Conservation (phyloP, 2,329 filamentous ascomycete genomes). For the Calonectria naviculata region DNA sequence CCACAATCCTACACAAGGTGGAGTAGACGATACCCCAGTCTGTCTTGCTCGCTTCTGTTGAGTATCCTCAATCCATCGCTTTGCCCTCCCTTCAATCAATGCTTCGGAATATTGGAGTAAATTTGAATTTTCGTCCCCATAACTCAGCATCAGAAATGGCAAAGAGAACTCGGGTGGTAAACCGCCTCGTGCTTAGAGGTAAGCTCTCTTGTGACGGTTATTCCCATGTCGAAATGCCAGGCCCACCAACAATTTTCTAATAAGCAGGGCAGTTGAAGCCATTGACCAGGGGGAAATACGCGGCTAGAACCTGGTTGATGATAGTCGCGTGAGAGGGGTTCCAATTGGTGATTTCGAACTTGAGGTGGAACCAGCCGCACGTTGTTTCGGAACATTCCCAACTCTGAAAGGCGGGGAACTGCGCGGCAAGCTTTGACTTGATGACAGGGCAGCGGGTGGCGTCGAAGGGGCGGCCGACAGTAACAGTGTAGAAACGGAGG, state of each 20-base stretch:
- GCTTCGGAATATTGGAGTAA: too few relatives aligned
- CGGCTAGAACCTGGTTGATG: not conserved
- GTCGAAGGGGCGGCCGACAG: not conserved
- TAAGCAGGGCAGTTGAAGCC: not conserved
- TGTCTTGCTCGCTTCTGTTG: too few relatives aligned
- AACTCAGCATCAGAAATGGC: too few relatives aligned
- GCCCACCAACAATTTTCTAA: not conserved
- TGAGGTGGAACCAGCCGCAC: slow-evolving; percentile 1
- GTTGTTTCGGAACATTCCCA: not conserved
- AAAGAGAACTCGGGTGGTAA: too few relatives aligned
- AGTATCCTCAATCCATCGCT: too few relatives aligned
- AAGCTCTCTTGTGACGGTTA: too few relatives aligned
- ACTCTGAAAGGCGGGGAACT: not conserved
- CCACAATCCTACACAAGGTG: too few relatives aligned
- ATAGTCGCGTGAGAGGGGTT: slow-evolving; percentile 1
- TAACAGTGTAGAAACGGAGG: not conserved
- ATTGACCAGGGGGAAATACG: not conserved
- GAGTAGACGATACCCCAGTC: too few relatives aligned
- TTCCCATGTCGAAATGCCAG: too few relatives aligned
- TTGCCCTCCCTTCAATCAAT: too few relatives aligned
- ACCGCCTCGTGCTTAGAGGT: too few relatives aligned
- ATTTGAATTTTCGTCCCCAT: too few relatives aligned
- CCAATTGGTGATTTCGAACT: slow-evolving; percentile 1
- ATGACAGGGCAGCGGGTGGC: not conserved
- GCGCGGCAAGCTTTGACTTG: not conserved